Conservation (phyloP, 2,329 filamentous ascomycete species). For the Harringtonia aguacate region DNA sequence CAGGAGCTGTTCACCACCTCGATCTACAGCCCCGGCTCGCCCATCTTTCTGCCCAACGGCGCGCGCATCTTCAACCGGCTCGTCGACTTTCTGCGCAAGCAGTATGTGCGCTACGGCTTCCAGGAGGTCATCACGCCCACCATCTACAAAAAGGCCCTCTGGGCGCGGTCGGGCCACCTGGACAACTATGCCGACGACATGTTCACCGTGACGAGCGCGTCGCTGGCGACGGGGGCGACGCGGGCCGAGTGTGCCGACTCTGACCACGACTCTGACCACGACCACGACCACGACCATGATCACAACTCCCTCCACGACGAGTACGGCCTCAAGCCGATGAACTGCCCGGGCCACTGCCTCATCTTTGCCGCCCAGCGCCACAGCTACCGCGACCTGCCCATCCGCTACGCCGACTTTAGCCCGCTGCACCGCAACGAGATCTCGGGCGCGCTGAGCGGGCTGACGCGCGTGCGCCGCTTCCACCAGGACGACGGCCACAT, state of each 20-base stretch:
- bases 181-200: conserved; percentile 88
- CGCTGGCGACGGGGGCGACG: conserved; percentile 23
- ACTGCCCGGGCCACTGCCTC: conserved; percentile 89
- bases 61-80: conserved; percentile 76
- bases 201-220: conserved; percentile 64
- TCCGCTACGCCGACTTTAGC: conserved; percentile 91
- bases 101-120: conserved; percentile 78
- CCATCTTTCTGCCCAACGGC: conserved; percentile 74
- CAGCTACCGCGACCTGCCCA: conserved; percentile 82
- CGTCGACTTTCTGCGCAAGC: conserved; percentile 68
- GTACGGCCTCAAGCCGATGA: conserved; percentile 88
- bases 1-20: conserved; percentile 75
- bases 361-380: conserved; percentile 76
- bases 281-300: background rate
- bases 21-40: conserved; percentile 72
- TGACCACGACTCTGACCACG: background rate
- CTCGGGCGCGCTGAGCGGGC: conserved; percentile 78
- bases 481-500: conserved; percentile 91
- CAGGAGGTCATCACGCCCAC: conserved; percentile 82
- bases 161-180: conserved; percentile 78
- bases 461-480: conserved; percentile 89
- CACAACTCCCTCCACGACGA: conserved; percentile 38
- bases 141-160: conserved; percentile 81
- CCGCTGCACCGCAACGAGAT: conserved; percentile 92
- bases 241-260: conserved; percentile 14